Evolutionary conservation across 73 alveolate genomes (phyloP), one percentile per base, ranked within the genome.

Genomic region (Halteria grandinella): DNA sequence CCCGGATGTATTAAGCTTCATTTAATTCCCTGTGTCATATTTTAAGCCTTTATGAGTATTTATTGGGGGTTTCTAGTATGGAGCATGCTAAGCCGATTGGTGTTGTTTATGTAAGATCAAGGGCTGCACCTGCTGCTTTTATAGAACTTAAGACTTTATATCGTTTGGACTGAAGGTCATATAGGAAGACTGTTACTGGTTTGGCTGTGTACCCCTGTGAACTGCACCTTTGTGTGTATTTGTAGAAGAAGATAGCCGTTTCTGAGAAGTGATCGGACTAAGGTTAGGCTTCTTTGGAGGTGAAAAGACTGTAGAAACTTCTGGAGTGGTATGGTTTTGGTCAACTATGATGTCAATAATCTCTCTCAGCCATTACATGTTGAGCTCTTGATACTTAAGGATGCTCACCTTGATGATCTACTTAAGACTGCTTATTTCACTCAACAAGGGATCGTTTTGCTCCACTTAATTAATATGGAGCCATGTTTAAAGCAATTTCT

Each of bases 221-320:
- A 29, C 55, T 34, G 15, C 15, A 11, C 36, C 5, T 8, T 40
- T 36, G 3, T 37, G 58, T 12, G 7, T 10, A 18, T 60, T 60
- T 37, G 55, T 6, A 11, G 15, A 11, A 37, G 25, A 2, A 4
- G 43, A 25, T 3, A 60, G 27, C 21, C 77, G 12, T 24, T 21
- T 60, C 7, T 10, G 6, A 2, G 77, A 60, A 2, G 59, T 20
- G 1, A 37, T 60, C 1, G 77, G 10, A 4, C 60, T 14, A 24
- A 60, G 29, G 43, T 60, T 60, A 5, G 77, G 77, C 34, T 60
- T 60, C 24, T 25, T 60, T 5, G 77, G 77, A 3, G 77, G 77
- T 60, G 77, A 60, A 15, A 41, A 40, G 17, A 40, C 18, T n/a
- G 77, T 60, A n/a, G n/a, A n/a, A n/a, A n/a, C n/a, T n/a, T n/a